These are phyloP conservation scores for Moesziomyces sp. DNA, from an alignment of 1,284 basidiomycete genomes.

Conservation along the genomic window DNA sequence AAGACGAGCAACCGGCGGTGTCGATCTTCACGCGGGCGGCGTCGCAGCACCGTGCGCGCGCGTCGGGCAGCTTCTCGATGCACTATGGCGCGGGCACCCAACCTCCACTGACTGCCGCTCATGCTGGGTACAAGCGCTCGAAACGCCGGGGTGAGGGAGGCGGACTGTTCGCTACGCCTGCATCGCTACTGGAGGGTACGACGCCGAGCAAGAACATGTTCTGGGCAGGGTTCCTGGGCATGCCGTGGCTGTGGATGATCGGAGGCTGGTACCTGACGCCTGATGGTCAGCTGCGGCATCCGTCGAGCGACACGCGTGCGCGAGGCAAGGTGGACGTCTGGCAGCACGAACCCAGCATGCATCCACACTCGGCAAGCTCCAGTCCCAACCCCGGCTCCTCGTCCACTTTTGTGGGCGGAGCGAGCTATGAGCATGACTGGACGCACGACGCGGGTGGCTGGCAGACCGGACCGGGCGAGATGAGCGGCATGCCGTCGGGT, in stretches of 20 bases:
- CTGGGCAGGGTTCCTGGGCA: conserved; percentile 58
- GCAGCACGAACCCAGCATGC: conserved; percentile 52
- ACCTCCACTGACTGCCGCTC: conserved; percentile 1
- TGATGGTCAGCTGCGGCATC: conserved; percentile 35
- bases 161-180: conserved; percentile 21
- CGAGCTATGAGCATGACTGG: conserved; percentile 17
- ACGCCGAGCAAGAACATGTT: conserved; percentile 53
- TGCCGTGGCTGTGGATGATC: conserved; percentile 64
- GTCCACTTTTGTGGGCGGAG: conserved; percentile 1
- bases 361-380: conserved; percentile 11
- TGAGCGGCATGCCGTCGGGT: conserved; percentile 19
- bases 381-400: conserved; percentile 21
- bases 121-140: conserved; percentile 6
- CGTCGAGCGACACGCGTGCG: conserved; percentile 17
- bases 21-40: conserved; percentile 39
- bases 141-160: conserved; percentile 7
- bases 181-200: conserved; percentile 32
- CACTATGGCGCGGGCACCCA: conserved; percentile 15
- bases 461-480: conserved; percentile 2
- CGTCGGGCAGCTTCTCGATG: conserved; percentile 22
- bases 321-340: conserved; percentile 40
- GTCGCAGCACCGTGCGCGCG: conserved; percentile 18
- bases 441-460: background rate
- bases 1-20: conserved; percentile 12
- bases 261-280: conserved; percentile 55